Evolutionary conservation across 306 rosid species (phyloP).

Genomic region (Sphenostylis stenocarpa): DNA sequence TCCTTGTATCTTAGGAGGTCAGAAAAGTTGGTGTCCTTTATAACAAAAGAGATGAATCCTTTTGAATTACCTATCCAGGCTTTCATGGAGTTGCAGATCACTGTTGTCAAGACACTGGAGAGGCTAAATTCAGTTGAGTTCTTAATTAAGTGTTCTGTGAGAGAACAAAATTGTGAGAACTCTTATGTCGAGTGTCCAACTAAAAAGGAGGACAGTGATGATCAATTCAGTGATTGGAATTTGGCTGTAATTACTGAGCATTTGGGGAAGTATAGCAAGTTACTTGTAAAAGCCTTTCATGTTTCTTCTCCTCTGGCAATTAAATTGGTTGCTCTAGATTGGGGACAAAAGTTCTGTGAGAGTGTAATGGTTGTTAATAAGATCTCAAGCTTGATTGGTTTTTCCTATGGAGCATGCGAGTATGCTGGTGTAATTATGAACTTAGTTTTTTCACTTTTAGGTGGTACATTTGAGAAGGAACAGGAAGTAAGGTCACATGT

Average conservation of each 20-base stretch:
- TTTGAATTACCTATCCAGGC: slow-evolving; percentile 64
- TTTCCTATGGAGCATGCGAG: slow-evolving; percentile 50
- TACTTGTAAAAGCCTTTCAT: slow-evolving; percentile 66
- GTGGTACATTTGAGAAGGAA: slow-evolving; percentile 77
- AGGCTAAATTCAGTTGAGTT: slow-evolving; percentile 64
- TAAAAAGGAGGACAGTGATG: slow-evolving; percentile 33
- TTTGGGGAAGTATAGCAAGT: slow-evolving; percentile 56
- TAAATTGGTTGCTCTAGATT: slow-evolving; percentile 66
- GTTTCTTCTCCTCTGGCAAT: slow-evolving; percentile 77
- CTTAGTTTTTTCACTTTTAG: slow-evolving; percentile 66
- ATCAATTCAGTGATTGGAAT: slow-evolving; percentile 37
- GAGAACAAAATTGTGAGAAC: slow-evolving; percentile 40
- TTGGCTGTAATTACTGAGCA: slow-evolving; percentile 56
- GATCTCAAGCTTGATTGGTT: slow-evolving; percentile 38
- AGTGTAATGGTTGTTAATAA: slow-evolving; percentile 54
- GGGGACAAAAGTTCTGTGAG: slow-evolving; percentile 74
- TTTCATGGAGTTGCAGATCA: slow-evolving; percentile 72
- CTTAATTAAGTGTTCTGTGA: slow-evolving; percentile 54
- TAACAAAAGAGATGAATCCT: slow-evolving; percentile 65
- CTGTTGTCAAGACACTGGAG: slow-evolving; percentile 66
- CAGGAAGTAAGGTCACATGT: slow-evolving; percentile 78
- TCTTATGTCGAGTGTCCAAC: slow-evolving; percentile 39
- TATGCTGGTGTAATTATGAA: slow-evolving; percentile 54
- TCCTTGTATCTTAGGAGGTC: slow-evolving; percentile 58
- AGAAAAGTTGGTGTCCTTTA: slow-evolving; percentile 58